These are phyloP conservation scores for Aureobasidium sp. DNA, from an alignment of 2,329 filamentous ascomycete genomes.

Conservation along the genomic window DNA sequence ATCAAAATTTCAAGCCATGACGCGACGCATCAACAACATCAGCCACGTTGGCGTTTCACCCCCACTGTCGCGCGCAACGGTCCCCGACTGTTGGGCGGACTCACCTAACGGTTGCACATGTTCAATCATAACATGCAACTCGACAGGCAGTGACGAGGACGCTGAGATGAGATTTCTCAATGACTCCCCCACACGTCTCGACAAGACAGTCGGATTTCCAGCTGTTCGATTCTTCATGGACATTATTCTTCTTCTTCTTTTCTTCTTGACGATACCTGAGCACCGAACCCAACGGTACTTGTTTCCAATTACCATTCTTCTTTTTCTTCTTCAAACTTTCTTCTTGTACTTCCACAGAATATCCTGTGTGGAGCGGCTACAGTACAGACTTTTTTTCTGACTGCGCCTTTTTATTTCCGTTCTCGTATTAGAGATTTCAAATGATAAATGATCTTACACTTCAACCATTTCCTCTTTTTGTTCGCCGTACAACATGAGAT, in stretches of 20 bases:
- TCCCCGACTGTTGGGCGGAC: not conserved
- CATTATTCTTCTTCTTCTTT: slow-evolving; percentile 3
- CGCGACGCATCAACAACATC: slow-evolving; percentile 12
- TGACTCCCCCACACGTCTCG: not conserved
- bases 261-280: slow-evolving; percentile 15
- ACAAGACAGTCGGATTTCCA: not conserved
- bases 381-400: not conserved
- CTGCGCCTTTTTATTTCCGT: slow-evolving; percentile 1
- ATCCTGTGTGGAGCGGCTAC: not conserved
- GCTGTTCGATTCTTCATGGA: slow-evolving; percentile 5
- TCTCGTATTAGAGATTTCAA: not conserved
- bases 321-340: not conserved
- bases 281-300: not conserved
- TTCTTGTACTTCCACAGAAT: not conserved
- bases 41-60: slow-evolving; percentile 14
- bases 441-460: slow-evolving; percentile 7
- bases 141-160: not conserved
- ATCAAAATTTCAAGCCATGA: slow-evolving; percentile 5
- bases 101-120: slow-evolving; percentile 5
- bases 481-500: not conserved
- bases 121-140: not conserved
- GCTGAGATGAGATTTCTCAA: not conserved
- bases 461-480: not conserved
- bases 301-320: not conserved
- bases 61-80: slow-evolving; percentile 12